A percentile compares a stretch with the other conserved stretches of the same genome.
These are phyloP conservation scores for Brassica juncea DNA, from an alignment of 345 rosid genomes.

Conservation along the genomic window DNA sequence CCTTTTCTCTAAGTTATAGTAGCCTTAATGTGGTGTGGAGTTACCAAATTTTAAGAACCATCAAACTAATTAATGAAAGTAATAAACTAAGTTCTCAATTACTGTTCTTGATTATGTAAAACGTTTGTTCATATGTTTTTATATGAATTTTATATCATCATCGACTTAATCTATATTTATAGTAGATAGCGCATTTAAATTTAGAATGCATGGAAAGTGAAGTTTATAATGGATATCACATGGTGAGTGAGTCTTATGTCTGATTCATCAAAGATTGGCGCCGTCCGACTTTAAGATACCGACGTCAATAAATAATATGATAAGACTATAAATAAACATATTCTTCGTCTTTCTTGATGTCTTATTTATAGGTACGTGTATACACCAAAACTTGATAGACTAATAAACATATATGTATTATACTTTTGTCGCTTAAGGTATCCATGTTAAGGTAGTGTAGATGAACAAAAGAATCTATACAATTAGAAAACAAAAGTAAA, in stretches of 20 bases:
- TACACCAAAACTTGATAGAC: neutral
- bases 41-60: neutral
- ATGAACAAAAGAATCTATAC: neutral
- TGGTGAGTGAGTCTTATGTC: conserved; percentile 16
- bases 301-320: neutral
- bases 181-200: neutral
- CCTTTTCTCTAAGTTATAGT: neutral
- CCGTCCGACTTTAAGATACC: conserved; percentile 20
- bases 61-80: neutral
- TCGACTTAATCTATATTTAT: neutral
- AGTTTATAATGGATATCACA: conserved; percentile 11
- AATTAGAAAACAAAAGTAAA: neutral
- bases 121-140: neutral
- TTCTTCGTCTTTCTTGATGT: neutral
- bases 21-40: neutral
- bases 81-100: neutral
- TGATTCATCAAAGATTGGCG: conserved; percentile 31
- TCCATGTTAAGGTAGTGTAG: neutral
- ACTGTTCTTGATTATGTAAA: conserved; percentile 1
- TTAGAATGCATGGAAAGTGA: conserved; percentile 10
- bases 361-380: neutral
- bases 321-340: too few species aligned
- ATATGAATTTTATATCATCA: neutral
- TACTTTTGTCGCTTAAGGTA: too few species aligned
- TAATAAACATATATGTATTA: neutral